Base-by-base conservation (phyloP, 2,329 filamentous ascomycete species). In the Nemania diffusa region DNA sequence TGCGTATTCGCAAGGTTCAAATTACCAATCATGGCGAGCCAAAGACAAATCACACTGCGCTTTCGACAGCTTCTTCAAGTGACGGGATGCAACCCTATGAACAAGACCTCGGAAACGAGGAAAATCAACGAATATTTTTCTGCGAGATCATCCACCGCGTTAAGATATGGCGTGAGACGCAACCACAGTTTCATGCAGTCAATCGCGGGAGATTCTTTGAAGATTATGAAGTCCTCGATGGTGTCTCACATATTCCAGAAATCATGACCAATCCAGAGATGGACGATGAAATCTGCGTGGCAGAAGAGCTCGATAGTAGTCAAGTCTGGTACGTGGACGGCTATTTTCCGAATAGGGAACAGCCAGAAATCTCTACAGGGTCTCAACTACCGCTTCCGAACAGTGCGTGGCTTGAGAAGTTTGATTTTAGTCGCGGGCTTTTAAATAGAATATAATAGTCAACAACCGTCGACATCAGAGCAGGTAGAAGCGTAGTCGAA, bases 251-350 rank as follows among this genome's bases (percentile, higher is more conserved):
- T 11, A 32, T 53, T 37, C 29, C 51, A 4, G 51, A 53, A 37
- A 5, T 34, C 9, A 53, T 53, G 51, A 27, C 34, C 8, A 9
- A 53, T 34, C 3, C 27, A 5, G 17, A 13, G 1, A n/a, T 34
- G 15, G 50, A 53, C 17, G 29, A 53, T 22, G n/a, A 32, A n/a
- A 53, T 53, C 8, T 53, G 50, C 11, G 50, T 53, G 27, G 50
- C 50, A n/a, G 50, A 53, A 34, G 50, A 53, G 27, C 50, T 53
- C 20, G 50, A 53, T n/a, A 32, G n/a, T 22, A 34, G 27, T 34
- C 50, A 53, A 34, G 50, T 53, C 17, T 53, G 50, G 50, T 53
- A 34, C 27, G 50, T 53, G 27, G 50, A 53, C 17, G 17, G 51
- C 17, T 53, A 53, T 9, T 53, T 37, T 27, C 5, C 51, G 11